These are phyloP conservation scores for Seiridium cupressi DNA, from an alignment of 2,329 filamentous ascomycete genomes.

Conservation along the genomic window DNA sequence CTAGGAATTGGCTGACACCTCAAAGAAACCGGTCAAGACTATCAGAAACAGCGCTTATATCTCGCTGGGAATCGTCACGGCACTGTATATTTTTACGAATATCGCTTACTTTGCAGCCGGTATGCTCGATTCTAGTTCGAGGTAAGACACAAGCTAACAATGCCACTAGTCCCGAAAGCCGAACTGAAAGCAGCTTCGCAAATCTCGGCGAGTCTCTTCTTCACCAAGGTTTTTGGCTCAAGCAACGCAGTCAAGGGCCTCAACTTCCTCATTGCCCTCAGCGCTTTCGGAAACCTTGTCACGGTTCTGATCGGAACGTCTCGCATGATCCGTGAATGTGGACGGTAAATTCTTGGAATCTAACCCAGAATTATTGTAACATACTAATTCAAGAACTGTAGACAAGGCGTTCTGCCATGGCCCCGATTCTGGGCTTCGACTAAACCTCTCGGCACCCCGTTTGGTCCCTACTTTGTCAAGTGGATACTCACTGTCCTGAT, in stretches of 20 bases:
- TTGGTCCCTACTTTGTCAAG: constrained; percentile 57
- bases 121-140: constrained; percentile 8
- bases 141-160: neutral
- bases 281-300: constrained; percentile 58
- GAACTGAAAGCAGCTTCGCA: constrained; percentile 49
- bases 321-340: constrained; percentile 59
- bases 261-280: constrained; percentile 56
- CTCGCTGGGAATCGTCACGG: constrained; percentile 49
- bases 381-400: constrained; percentile 12
- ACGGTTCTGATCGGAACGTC: constrained; percentile 54
- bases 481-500: constrained; percentile 58
- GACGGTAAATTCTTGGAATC: constrained; percentile 32
- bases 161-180: constrained; percentile 43
- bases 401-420: constrained; percentile 60
- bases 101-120: constrained; percentile 60
- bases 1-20: neutral
- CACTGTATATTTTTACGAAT: constrained; percentile 58
- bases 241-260: constrained; percentile 48
- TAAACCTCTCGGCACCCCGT: constrained; percentile 60
- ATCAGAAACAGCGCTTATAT: constrained; percentile 48
- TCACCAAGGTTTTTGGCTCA: constrained; percentile 54
- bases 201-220: constrained; percentile 57
- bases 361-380: too few species aligned
- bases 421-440: constrained; percentile 62
- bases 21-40: constrained; percentile 52